A percentile compares a stretch with the other conserved stretches of the same genome.
Conservation (phyloP, 306 rosid genomes). For the Psophocarpus tetragonolobus region DNA sequence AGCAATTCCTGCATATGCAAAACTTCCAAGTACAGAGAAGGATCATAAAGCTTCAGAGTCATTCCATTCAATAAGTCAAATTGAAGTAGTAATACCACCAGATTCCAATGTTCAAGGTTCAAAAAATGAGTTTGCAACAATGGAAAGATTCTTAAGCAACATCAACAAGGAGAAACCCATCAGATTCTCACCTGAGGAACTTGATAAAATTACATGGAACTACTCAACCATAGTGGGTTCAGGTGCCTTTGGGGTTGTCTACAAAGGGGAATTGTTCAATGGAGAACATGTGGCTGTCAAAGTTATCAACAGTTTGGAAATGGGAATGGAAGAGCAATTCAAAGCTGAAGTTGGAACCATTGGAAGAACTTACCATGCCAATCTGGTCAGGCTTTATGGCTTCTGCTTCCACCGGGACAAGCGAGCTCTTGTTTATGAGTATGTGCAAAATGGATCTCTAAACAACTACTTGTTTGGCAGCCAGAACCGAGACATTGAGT, state of each 20-base stretch:
- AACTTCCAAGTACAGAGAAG: conserved; percentile 31
- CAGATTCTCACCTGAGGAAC: conserved; percentile 43
- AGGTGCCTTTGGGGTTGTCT: conserved; percentile 49
- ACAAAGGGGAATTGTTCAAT: conserved; percentile 41
- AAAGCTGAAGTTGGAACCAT: conserved; percentile 56
- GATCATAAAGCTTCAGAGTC: conserved; percentile 24
- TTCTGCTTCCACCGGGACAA: conserved; percentile 46
- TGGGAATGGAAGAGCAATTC: conserved; percentile 47
- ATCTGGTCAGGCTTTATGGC: conserved; percentile 50
- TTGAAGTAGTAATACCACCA: conserved; percentile 25
- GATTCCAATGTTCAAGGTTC: conserved; percentile 22
- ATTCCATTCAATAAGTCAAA: conserved; percentile 12
- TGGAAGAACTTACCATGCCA: conserved; percentile 54
- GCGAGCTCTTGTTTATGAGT: conserved; percentile 49
- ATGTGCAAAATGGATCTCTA: conserved; percentile 44
- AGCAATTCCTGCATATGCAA: conserved; percentile 43
- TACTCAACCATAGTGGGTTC: conserved; percentile 47
- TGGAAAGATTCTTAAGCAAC: conserved; percentile 51
- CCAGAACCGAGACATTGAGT: conserved; percentile 26
- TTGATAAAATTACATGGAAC: conserved; percentile 33
- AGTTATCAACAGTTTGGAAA: conserved; percentile 39
- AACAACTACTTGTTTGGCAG: conserved; percentile 36
- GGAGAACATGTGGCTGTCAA: conserved; percentile 51
- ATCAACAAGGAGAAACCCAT: conserved; percentile 48
- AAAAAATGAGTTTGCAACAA: conserved; percentile 46